These are phyloP conservation scores for Penicillium glabrum DNA, from an alignment of 2,329 filamentous ascomycete species.

Conservation along the genomic window DNA sequence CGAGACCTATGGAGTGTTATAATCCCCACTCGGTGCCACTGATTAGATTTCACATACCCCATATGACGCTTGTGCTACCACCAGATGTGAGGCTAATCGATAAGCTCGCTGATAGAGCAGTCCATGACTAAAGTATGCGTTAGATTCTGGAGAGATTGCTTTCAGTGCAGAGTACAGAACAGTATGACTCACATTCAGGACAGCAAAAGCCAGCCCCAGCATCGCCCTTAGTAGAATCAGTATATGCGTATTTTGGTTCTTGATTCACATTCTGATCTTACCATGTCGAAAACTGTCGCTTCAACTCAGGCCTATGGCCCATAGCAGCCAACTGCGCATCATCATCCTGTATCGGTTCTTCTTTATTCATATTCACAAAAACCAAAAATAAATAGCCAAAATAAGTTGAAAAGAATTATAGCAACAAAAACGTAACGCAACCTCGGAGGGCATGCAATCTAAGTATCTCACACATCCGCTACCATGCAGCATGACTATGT, in stretches of 20 bases:
- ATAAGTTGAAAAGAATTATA: neutral
- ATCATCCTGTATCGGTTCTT: constrained; percentile 17
- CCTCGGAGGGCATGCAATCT: constrained; percentile 3
- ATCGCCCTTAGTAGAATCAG: constrained; percentile 44
- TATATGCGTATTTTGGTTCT: neutral
- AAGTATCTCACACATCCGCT: constrained; percentile 4
- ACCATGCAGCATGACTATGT: neutral
- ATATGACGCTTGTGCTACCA: constrained; percentile 69
- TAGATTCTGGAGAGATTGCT: neutral
- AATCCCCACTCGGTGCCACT: neutral
- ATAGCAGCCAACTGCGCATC: constrained; percentile 33
- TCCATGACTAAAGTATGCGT: constrained; percentile 50
- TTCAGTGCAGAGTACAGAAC: neutral
- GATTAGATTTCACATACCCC: constrained; percentile 52
- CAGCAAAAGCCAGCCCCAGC: constrained; percentile 62
- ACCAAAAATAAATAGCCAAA: neutral
- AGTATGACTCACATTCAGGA: constrained; percentile 49
- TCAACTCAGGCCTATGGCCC: constrained; percentile 58
- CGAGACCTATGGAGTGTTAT: constrained; percentile 36
- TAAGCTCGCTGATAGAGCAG: constrained; percentile 58
- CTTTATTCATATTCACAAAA: constrained; percentile 14
- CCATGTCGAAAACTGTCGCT: constrained; percentile 58
- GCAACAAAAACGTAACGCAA: neutral
- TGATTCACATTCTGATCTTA: constrained; percentile 8
- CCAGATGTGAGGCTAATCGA: constrained; percentile 68